A percentile compares a stretch with the other conserved stretches of the same genome.
phyloP scores from a whole-genome alignment of 1,139 yeast genomes.

The Taphrina deformans region DNA sequence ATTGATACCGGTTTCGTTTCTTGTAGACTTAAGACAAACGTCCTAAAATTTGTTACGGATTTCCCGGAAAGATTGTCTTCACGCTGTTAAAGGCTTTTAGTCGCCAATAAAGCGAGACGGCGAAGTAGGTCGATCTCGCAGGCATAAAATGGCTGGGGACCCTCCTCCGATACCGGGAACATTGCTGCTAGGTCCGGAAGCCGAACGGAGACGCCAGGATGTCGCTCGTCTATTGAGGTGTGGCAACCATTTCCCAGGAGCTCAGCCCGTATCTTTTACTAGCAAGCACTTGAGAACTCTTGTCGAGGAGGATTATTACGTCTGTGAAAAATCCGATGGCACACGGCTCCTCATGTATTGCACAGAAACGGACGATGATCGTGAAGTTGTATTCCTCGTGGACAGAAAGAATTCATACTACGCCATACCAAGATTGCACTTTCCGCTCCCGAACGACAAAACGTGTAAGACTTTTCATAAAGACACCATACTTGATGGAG shows the following conservation, averaged over 20 bases:
- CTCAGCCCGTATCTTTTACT: slow-evolving; percentile 93
- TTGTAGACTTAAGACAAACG: too few species aligned
- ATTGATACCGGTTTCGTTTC: too few species aligned
- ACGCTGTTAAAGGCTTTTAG: background rate
- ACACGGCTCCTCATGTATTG: slow-evolving; percentile 78
- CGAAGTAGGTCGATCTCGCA: background rate
- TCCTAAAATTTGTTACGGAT: too few species aligned
- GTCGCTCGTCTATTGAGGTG: slow-evolving; percentile 9
- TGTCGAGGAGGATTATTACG: slow-evolving; percentile 61
- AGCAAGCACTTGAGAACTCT: slow-evolving; percentile 66
- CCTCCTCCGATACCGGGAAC: slow-evolving; percentile 26
- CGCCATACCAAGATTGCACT: slow-evolving; percentile 71
- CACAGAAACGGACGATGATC: slow-evolving; percentile 54
- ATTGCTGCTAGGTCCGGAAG: slow-evolving; percentile 14
- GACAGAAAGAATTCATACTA: slow-evolving; percentile 87
- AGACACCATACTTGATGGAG: slow-evolving; percentile 92
- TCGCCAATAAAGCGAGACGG: background rate
- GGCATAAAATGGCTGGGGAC: slow-evolving; percentile 17
- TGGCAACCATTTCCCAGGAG: slow-evolving; percentile 52
- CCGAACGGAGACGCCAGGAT: slow-evolving; percentile 8
- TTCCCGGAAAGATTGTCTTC: too few species aligned
- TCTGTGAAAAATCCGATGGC: slow-evolving; percentile 96
- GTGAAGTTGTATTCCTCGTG: slow-evolving; percentile 59
- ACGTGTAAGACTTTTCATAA: slow-evolving; percentile 52
- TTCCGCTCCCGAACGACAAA: slow-evolving; percentile 60